Evolutionary conservation across 2,329 filamentous ascomycete genomes (phyloP).

Genomic region (Phaeosphaeriaceae sp.): DNA sequence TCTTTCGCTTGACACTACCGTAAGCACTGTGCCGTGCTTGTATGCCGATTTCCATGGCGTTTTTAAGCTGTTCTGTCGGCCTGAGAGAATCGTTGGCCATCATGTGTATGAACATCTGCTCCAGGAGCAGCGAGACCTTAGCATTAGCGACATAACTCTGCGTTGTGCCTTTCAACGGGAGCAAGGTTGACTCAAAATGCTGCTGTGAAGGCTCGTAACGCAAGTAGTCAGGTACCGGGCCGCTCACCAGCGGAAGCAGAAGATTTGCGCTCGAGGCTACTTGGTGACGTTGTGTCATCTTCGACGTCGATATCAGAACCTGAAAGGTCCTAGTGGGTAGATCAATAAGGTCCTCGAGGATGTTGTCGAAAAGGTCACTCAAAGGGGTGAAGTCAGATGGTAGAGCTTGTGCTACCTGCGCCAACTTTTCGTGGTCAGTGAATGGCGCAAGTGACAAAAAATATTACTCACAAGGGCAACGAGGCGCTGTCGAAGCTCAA

Average conservation of each 20-base stretch:
- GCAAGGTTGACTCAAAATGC: slow-evolving; percentile 35
- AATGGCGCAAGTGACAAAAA: background rate
- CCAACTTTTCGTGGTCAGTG: slow-evolving; percentile 35
- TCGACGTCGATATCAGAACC: slow-evolving; percentile 59
- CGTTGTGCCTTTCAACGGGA: slow-evolving; percentile 30
- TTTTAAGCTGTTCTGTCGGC: slow-evolving; percentile 43
- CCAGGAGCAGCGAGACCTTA: slow-evolving; percentile 44
- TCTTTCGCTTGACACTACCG: slow-evolving; percentile 54
- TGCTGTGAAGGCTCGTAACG: slow-evolving; percentile 29
- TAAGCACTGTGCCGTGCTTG: slow-evolving; percentile 54
- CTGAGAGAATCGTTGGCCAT: slow-evolving; percentile 28
- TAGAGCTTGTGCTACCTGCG: slow-evolving; percentile 43
- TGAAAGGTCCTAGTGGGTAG: slow-evolving; percentile 65
- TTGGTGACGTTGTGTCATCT: slow-evolving; percentile 53
- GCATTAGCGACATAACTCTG: slow-evolving; percentile 42
- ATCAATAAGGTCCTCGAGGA: slow-evolving; percentile 63
- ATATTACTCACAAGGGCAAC: slow-evolving; percentile 59
- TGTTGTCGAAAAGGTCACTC: slow-evolving; percentile 64
- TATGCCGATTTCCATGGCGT: slow-evolving; percentile 61
- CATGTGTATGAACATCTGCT: slow-evolving; percentile 42
- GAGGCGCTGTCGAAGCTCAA: slow-evolving; percentile 67
- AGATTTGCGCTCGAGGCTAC: slow-evolving; percentile 54
- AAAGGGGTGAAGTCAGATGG: slow-evolving; percentile 58
- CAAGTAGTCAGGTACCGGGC: slow-evolving; percentile 35
- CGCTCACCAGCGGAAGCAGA: slow-evolving; percentile 33